Base-by-base conservation (phyloP, 140 eudicot species). In the Cichorium intybus region DNA sequence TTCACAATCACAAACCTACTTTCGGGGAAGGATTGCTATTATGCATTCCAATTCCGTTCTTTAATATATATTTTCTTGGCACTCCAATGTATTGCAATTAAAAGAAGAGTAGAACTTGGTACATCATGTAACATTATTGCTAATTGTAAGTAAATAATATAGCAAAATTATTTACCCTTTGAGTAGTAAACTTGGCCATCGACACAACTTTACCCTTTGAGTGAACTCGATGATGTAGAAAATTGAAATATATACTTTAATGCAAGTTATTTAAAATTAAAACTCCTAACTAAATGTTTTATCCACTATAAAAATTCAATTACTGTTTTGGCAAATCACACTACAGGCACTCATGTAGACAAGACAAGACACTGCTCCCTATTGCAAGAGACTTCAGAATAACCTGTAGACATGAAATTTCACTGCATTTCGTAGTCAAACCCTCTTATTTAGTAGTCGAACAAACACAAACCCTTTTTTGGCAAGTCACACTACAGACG, bases 181-280 rank as follows among this genome's bases (percentile, higher is more conserved):
- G 90, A 7, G 88, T 65, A 21, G 88, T 80, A 70, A 89, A 89
- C 53, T 85, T 85, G 60, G 97, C 89, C 97, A 89, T 85, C 1
- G 97, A 89, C 57, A 85, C 85, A 6, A 89, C 73, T 89, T 89
- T 46, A 89, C 97, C 70, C 97, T 72, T 41, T 89, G 97, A 4
- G 97, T 85, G 76, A 89, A 89, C 84, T 89, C 97, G 9, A 95
- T 95, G 15, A 95, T 89, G 78, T 51, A 66, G 57, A 73, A 60
- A 67, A 67, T 24, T 22, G 16, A 71, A 58, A 50, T 75, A 10
- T 24, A 51, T 39, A 16, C 4, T 22, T 56, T 20, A 35, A 48
- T 27, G 39, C n/a, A n/a, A n/a, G n/a, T n/a, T n/a, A n/a, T n/a
- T 57, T 11, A 9, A 14, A 47, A 37, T 22, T 26, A 49, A 14